Evolutionary conservation across 2,329 filamentous ascomycete species (phyloP), one percentile per base, ranked within the genome.

Genomic region (Sporothrix phasma): DNA sequence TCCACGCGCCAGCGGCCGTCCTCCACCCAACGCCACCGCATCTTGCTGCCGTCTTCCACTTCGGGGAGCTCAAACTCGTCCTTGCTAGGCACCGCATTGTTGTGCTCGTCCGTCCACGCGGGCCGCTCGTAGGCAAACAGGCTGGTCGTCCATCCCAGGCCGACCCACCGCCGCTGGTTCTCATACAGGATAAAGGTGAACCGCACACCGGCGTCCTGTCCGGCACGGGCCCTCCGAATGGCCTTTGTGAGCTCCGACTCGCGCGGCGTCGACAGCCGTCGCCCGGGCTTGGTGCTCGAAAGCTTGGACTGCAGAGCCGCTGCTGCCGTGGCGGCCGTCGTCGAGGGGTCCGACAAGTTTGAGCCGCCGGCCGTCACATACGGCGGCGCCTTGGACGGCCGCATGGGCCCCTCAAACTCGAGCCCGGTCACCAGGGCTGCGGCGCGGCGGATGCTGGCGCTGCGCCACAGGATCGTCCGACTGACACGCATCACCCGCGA

Each of bases 181-280:
- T 99, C 94, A 71, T 92, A 97, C 2, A 99, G 81, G 56, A 94
- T 92, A 68, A 99, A 99, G 0, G 94, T 99, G 72, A 99, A 99
- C 51, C 92, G 89, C 15, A 99, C 90, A 1, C 92, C 92, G 0
- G 91, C 84, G 4, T 88, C 87, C 66, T 80, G 81, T 43, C 79
- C 73, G 7, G 71, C 71, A 45, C 71, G 69, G 10, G 65, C 66
- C 41, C 73, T 71, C 29, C 73, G 73, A 39, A 78, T 73, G 10
- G 76, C 79, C 68, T 76, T 80, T 46, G 78, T 79, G 5, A 80
- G 76, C 69, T 81, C 78, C 0, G 79, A 80, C 64, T 80, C 76
- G 34, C 72, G 74, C 11, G 74, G 73, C 64, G 75, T 74, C 3
- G 74, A 70, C 7, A 73, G 72, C 39, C 66, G 51, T 1, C 66